A percentile compares a stretch with the other conserved stretches of the same genome.
phyloP scores from a whole-genome alignment of 257 asterid species.

The Nicotiana attenuata region DNA sequence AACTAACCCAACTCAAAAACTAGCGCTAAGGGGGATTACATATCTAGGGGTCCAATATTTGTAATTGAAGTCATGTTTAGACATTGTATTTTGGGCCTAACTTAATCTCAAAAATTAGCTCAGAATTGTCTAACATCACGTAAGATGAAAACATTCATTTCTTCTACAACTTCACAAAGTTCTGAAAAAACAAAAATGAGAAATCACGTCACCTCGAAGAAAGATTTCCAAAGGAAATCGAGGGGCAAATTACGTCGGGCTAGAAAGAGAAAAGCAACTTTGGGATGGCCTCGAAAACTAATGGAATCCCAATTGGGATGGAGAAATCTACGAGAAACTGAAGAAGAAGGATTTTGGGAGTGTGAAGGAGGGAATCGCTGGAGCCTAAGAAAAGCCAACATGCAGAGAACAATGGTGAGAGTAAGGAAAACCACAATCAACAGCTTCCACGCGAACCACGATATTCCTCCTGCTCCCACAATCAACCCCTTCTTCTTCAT shows the following conservation, averaged over 20 bases:
- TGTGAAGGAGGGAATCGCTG: constrained; percentile 40
- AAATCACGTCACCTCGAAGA: constrained; percentile 51
- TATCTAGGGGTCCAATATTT: neutral
- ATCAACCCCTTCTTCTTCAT: neutral
- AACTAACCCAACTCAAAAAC: no score
- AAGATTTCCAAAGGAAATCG: constrained; percentile 87
- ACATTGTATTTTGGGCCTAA: no score
- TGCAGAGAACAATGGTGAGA: constrained; percentile 27
- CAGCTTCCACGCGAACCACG: constrained; percentile 61
- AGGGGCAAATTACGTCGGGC: constrained; percentile 73
- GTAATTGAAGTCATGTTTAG: no score
- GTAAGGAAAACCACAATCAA: constrained; percentile 39
- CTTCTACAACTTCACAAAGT: neutral
- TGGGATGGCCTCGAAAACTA: constrained; percentile 44
- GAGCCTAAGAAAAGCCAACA: constrained; percentile 54
- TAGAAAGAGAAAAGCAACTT: constrained; percentile 71
- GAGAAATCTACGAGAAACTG: constrained; percentile 34
- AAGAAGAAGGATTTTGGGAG: constrained; percentile 9
- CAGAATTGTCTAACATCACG: no score
- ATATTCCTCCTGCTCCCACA: neutral
- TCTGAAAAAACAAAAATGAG: neutral
- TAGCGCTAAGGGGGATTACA: neutral
- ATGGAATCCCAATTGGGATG: neutral
- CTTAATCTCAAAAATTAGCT: no score
- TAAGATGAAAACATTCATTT: neutral